Base-by-base conservation (phyloP, 129 eudicot genomes). In the Helianthus annuus region DNA sequence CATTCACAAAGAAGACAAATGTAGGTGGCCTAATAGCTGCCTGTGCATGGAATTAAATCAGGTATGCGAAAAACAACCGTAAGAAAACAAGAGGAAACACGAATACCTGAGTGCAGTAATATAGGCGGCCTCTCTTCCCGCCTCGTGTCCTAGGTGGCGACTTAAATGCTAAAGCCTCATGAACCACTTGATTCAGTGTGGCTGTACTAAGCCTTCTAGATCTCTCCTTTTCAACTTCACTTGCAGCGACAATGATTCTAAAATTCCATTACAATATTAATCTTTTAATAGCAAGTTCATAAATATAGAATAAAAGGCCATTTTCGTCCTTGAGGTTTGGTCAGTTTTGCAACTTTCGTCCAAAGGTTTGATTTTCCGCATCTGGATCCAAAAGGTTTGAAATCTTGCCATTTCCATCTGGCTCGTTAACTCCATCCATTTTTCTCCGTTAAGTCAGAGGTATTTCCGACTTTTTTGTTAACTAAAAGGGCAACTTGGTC, bases 11-110 rank as follows among this genome's bases (percentile, higher is more conserved):
- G 97, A 95, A 95, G 16, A 95, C 99, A 78, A 95, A 95, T 10
- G 99, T 86, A 0, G 99, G 99, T 64, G 97, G 99, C 67, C 94
- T 85, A 46, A 91, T 86, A 57, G 99, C 99, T 75, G 99, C 99
- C 99, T 95, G 88, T 55, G 29, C 56, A 68, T 46, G 61, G 16
- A 58, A 70, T 53, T 0, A 8, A 60, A 68, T 72, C 75, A 76
- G 48, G 51, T 48, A 57, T 64, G 24, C 10, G 57, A 57, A 73
- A 6, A 48, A 62, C 54, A 29, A 74, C 54, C 63, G n/a, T 57
- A 8, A n/a, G 13, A 72, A 44, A 54, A 36, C 48, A 39, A 48
- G 4, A 29, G 44, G 10, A 65, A 40, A 76, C 22, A 62, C 42
- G 52, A 51, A 60, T 88, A 95, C 99, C 99, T 95, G 99, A 12